Conservation (phyloP, 140 eudicot species). For the Eryngium alpinum region DNA sequence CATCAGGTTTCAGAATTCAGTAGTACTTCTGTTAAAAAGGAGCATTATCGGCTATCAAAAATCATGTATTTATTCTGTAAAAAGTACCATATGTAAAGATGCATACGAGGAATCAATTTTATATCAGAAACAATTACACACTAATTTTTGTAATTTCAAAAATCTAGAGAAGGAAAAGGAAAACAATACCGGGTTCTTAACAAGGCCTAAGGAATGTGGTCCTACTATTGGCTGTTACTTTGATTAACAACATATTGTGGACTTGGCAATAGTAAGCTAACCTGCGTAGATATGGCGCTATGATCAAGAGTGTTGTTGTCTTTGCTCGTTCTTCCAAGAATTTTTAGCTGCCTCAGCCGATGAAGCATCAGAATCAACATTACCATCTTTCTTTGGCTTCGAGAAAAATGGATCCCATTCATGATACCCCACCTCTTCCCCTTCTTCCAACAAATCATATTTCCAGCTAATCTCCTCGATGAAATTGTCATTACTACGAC, state of each 20-base stretch:
- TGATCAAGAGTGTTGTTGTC: slow-evolving; percentile 9
- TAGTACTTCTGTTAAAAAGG: too few species aligned
- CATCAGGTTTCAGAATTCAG: too few species aligned
- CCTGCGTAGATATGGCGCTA: background rate
- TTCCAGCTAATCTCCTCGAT: slow-evolving; percentile 75
- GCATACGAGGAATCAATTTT: background rate
- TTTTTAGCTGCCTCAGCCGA: slow-evolving; percentile 41
- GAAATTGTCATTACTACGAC: slow-evolving; percentile 38
- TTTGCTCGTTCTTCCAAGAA: slow-evolving; percentile 18
- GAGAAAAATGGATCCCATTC: slow-evolving; percentile 82
- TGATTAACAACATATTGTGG: background rate
- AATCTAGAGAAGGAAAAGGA: background rate
- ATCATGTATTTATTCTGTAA: background rate
- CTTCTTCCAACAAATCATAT: slow-evolving; percentile 62
- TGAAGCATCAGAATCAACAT: slow-evolving; percentile 29
- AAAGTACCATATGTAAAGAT: background rate
- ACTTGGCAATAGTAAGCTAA: background rate
- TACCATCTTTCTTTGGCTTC: slow-evolving; percentile 62
- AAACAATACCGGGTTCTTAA: background rate
- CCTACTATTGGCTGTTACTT: background rate
- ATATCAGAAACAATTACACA: background rate
- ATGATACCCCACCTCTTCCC: slow-evolving; percentile 39
- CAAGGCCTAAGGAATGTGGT: background rate
- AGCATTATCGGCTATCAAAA: too few species aligned
- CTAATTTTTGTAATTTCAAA: background rate